Evolutionary conservation across 495 filamentous ascomycete species (phyloP), one percentile per base, ranked within the genome.

Genomic region (Neurospora sp.): DNA sequence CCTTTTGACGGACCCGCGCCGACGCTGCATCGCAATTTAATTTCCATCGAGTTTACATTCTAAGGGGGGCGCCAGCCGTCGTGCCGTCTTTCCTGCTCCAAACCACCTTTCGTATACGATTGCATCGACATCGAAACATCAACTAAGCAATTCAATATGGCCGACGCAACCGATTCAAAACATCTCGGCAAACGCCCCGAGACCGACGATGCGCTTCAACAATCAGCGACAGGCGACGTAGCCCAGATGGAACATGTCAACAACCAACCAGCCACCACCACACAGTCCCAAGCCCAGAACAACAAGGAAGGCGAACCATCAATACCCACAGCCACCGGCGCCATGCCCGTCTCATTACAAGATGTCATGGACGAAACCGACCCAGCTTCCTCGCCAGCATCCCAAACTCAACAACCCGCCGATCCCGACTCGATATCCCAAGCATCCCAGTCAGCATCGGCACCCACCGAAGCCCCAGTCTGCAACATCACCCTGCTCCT

Each of bases 401-500:
- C 27, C 3, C 53, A 27, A 31, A 6, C n/a, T 4, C 22, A 16
- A 31, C 53, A 61, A 31, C 11, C 3, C 53, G 53, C 2, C 53
- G 53, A 66, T 18, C 27, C 27, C 12, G 53, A 66, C 48, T 27
- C 22, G 22, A 61, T 61, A 27, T 61, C 48, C 10, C 48, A 61
- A 61, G 48, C 48, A 12, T 31, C 48, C 20, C 72, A 5, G 38
- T 71, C 38, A 1, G 39, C 70, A n/a, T 41, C 5, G 22, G 16
- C 7, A 71, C 35, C 46, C 27, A 31, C 53, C 5, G 70, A 71
- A 2, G 16, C 73, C 11, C 74, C 75, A n/a, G 80, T 81, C 20
- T 83, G 81, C 75, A 79, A 79, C 70, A 86, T 97, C 75, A 96
- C 92, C 22, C 83, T 97, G 12, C 86, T 97, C 11, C 87, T 96